Evolutionary conservation across 305 asterid species (phyloP).

Genomic region (Plantago coronopus): DNA sequence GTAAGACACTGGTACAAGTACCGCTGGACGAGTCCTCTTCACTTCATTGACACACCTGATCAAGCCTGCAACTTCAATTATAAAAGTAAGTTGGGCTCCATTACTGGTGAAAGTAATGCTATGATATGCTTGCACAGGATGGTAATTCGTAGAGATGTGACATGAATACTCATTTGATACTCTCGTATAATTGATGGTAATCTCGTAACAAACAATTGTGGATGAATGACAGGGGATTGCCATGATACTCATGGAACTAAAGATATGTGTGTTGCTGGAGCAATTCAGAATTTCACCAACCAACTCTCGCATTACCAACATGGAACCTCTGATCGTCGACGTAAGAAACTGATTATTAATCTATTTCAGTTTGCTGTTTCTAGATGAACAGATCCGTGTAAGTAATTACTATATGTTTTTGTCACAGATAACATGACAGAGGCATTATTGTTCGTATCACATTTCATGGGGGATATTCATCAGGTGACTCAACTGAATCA

Average conservation of each 20-base stretch:
- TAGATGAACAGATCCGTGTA: not conserved
- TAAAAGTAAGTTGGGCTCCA: constrained; percentile 40
- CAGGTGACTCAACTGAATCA: constrained; percentile 41
- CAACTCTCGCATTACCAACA: constrained; percentile 77
- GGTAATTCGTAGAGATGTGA: not conserved
- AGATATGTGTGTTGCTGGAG: constrained; percentile 94
- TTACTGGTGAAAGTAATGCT: not conserved
- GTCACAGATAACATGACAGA: constrained; percentile 94
- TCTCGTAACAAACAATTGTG: not conserved
- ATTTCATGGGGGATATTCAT: constrained; percentile 95
- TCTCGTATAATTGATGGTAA: too few species aligned
- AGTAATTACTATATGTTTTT: not conserved
- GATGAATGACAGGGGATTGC: constrained; percentile 64
- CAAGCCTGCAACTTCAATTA: constrained; percentile 66
- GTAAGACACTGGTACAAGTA: constrained; percentile 85
- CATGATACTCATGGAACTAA: constrained; percentile 70
- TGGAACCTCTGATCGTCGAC: constrained; percentile 74
- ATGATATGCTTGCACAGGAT: not conserved
- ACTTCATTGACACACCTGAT: constrained; percentile 92
- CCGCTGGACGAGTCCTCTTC: constrained; percentile 88
- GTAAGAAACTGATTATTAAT: constrained; percentile 37
- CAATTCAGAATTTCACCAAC: constrained; percentile 73
- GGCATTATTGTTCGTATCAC: constrained; percentile 72
- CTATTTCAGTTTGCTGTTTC: not conserved
- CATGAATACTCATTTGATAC: too few species aligned